Percentiles rank a stretch among this genome's conserved stretches.
phyloP scores from a whole-genome alignment of 495 filamentous ascomycete species.

The Penicillium riverlandense region DNA sequence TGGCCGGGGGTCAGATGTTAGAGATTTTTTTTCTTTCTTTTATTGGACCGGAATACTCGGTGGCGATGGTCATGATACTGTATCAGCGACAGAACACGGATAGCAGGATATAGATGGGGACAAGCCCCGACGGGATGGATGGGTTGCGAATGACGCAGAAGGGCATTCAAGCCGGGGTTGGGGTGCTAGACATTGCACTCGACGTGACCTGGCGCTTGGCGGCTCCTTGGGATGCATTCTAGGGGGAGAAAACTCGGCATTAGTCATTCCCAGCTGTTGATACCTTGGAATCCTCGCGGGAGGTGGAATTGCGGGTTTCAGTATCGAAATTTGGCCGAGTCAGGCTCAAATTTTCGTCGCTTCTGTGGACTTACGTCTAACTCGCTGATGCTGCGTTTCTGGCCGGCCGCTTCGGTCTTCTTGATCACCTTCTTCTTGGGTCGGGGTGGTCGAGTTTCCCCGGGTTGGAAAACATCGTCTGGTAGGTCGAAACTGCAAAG shows the following conservation, averaged over 20 bases:
- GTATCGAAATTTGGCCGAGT: conserved; percentile 16
- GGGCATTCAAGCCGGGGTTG: conserved; percentile 28
- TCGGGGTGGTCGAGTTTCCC: conserved; percentile 63
- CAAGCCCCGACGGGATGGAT: conserved; percentile 24
- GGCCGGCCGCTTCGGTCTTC: conserved; percentile 25
- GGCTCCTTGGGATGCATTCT: conserved; percentile 26
- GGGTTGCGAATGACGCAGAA: not conserved
- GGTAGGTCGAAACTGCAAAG: conserved; percentile 69
- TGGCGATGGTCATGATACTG: conserved; percentile 11
- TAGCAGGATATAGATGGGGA: conserved; percentile 14
- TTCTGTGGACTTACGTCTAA: conserved; percentile 40
- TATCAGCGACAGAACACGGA: not conserved
- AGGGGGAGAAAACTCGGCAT: conserved; percentile 19
- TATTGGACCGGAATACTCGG: conserved; percentile 10
- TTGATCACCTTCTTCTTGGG: conserved; percentile 56
- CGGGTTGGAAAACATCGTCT: conserved; percentile 77
- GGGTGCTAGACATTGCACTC: conserved; percentile 20
- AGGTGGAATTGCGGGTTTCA: conserved; percentile 10
- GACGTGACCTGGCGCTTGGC: conserved; percentile 35
- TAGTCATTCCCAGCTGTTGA: conserved; percentile 26
- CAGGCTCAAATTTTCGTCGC: conserved; percentile 16
- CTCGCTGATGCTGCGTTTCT: conserved; percentile 38
- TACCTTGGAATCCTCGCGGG: conserved; percentile 10
- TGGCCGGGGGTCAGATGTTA: conserved; percentile 12
- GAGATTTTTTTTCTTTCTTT: not conserved